Evolutionary conservation across 2,329 filamentous ascomycete species (phyloP).

Genomic region (Hypoxylon sp.): DNA sequence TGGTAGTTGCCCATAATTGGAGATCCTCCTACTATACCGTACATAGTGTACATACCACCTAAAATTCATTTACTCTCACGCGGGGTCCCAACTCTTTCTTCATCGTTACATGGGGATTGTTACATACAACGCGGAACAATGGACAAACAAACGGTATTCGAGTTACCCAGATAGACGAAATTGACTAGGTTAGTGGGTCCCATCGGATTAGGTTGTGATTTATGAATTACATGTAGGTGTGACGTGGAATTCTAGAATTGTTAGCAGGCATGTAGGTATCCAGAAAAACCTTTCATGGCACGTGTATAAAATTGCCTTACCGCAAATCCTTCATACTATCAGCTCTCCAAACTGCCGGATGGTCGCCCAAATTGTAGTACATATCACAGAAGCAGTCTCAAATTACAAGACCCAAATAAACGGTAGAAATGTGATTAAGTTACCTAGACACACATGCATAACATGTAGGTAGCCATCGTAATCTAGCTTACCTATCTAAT

Average conservation of each 20-base stretch:
- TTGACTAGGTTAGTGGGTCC: slow-evolving; percentile 8
- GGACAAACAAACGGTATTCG: neutral
- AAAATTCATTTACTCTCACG: neutral
- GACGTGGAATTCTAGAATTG: slow-evolving; percentile 20
- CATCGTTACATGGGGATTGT: slow-evolving; percentile 26
- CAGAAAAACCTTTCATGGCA: slow-evolving; percentile 28
- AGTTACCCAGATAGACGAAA: slow-evolving; percentile 6
- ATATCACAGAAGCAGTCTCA: slow-evolving; percentile 11
- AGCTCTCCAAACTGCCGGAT: slow-evolving; percentile 26
- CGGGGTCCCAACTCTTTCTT: slow-evolving; percentile 15
- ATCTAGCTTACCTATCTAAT: slow-evolving; percentile 15
- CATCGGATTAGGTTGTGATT: slow-evolving; percentile 1
- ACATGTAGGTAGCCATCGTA: slow-evolving; percentile 8
- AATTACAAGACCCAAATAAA: slow-evolving; percentile 12
- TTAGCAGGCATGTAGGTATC: neutral
- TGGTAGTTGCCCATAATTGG: neutral
- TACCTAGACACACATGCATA: neutral
- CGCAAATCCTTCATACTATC: slow-evolving; percentile 14
- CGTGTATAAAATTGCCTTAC: slow-evolving; percentile 21
- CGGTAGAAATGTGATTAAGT: slow-evolving; percentile 5
- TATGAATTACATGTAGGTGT: slow-evolving; percentile 3
- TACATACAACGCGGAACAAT: slow-evolving; percentile 13
- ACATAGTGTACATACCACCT: too few relatives aligned
- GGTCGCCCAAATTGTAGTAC: slow-evolving; percentile 8
- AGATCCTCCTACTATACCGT: neutral